Evolutionary conservation across 1,284 basidiomycete species (phyloP).

Genomic region (Papiliotrema flavescens): DNA sequence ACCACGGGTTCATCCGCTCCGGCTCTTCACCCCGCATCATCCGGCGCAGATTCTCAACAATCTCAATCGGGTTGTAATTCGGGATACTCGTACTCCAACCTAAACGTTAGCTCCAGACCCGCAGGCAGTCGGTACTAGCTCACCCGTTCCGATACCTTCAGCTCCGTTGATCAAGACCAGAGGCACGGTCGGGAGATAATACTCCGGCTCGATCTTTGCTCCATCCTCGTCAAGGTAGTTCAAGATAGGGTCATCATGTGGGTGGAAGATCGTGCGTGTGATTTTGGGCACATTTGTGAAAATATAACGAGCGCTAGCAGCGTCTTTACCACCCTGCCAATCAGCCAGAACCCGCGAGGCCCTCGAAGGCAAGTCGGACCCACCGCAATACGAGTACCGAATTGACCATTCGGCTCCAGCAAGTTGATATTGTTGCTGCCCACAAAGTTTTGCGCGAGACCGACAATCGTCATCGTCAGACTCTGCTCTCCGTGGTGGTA

Average conservation of each 20-base stretch:
- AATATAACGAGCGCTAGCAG: conserved; percentile 96
- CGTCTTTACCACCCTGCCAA: conserved; percentile 82
- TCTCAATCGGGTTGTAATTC: conserved; percentile 87
- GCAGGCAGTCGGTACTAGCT: conserved; percentile 6
- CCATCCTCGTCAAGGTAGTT: conserved; percentile 86
- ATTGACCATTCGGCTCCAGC: conserved; percentile 88
- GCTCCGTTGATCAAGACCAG: conserved; percentile 90
- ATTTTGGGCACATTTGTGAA: conserved; percentile 79
- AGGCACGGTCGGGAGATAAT: conserved; percentile 87
- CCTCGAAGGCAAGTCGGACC: conserved; percentile 15
- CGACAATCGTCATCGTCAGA: conserved; percentile 85
- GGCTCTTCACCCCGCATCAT: conserved; percentile 84
- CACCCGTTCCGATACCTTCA: conserved; percentile 96
- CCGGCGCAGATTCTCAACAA: conserved; percentile 81
- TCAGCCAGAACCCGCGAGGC: conserved; percentile 1
- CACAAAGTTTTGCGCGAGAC: conserved; percentile 89
- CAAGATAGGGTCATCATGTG: conserved; percentile 79
- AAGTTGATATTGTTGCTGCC: conserved; percentile 96
- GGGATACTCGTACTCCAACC: conserved; percentile 96
- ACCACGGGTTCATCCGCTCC: conserved; percentile 91
- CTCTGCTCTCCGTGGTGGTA: conserved; percentile 96
- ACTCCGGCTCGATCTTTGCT: conserved; percentile 85
- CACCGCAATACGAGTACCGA: conserved; percentile 71
- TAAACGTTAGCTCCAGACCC: conserved; percentile 36
- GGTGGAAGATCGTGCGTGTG: conserved; percentile 75